phyloP scores from a whole-genome alignment of 2,329 filamentous ascomycete genomes.

The Fusarium anguioides region DNA sequence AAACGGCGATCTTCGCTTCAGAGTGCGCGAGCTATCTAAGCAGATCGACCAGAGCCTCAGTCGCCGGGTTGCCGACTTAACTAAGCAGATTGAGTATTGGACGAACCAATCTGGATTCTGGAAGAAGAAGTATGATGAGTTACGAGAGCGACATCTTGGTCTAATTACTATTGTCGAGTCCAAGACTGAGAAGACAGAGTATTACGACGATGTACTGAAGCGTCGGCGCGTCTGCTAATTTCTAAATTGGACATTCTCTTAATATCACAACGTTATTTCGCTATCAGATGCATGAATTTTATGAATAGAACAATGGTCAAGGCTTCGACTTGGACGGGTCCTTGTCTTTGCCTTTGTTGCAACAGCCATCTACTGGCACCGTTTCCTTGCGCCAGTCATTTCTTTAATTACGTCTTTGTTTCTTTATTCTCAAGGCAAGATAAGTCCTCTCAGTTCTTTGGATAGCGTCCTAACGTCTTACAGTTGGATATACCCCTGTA shows the following conservation, averaged over 20 bases:
- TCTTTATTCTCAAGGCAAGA: slow-evolving; percentile 10
- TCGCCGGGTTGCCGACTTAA: slow-evolving; percentile 49
- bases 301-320: not conserved
- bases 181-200: slow-evolving; percentile 48
- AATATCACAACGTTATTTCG: not conserved
- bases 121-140: slow-evolving; percentile 47
- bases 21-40: slow-evolving; percentile 51
- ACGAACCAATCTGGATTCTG: slow-evolving; percentile 48
- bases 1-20: slow-evolving; percentile 49
- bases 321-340: not conserved
- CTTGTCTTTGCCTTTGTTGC: slow-evolving; percentile 6
- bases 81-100: slow-evolving; percentile 51
- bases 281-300: not conserved
- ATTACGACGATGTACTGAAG: slow-evolving; percentile 51
- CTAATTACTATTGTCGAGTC: slow-evolving; percentile 46
- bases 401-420: not conserved
- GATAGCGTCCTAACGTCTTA: not conserved
- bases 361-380: slow-evolving; percentile 1
- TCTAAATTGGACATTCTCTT: not conserved
- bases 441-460: not conserved
- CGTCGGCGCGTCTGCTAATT: slow-evolving; percentile 46
- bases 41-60: slow-evolving; percentile 48
- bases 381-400: slow-evolving; percentile 5
- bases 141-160: slow-evolving; percentile 45
- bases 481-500: slow-evolving; percentile 22